Percentiles rank a stretch among this genome's conserved stretches.
Evolutionary conservation across 139 green algal genomes (phyloP).

Genomic region (Yamagishiella unicocca): DNA sequence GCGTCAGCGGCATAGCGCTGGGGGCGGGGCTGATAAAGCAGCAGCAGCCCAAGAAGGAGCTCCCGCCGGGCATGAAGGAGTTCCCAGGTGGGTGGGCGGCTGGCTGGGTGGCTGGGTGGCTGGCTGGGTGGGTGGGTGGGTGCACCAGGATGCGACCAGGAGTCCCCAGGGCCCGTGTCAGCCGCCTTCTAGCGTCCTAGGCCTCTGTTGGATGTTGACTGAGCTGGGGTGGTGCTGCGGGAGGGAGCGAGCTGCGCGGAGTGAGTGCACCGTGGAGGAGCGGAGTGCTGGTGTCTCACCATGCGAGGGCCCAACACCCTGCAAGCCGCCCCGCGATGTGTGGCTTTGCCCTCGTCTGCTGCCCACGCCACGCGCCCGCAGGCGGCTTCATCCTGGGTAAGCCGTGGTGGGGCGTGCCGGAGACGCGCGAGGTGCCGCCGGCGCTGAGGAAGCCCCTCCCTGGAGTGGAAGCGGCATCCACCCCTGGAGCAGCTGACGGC

Average conservation of each 20-base stretch:
- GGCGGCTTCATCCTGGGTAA: slow-evolving; percentile 49
- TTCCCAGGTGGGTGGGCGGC: background rate
- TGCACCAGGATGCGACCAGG: no score
- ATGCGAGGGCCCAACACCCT: background rate
- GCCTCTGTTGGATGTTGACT: no score
- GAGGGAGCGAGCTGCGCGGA: no score
- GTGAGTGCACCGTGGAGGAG: no score
- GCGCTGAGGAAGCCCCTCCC: slow-evolving; percentile 20
- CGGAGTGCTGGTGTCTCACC: no score
- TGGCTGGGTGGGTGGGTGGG: background rate
- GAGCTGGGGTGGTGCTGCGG: no score
- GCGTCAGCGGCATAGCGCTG: slow-evolving; percentile 28
- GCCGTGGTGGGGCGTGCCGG: slow-evolving; percentile 32
- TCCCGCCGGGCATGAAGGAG: slow-evolving; percentile 42
- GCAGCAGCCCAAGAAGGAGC: slow-evolving; percentile 1
- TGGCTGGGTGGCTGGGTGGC: background rate
- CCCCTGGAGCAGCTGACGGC: background rate
- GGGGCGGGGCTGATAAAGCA: slow-evolving; percentile 19
- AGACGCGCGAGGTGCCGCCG: background rate
- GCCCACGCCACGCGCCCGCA: background rate
- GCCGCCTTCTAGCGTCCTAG: no score
- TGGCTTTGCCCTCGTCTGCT: background rate
- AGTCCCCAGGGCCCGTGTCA: no score
- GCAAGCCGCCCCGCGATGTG: background rate
- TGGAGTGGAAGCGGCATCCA: background rate